Base-by-base conservation (phyloP, 176 grass and related monocot genomes). In the Cocos nucifera region DNA sequence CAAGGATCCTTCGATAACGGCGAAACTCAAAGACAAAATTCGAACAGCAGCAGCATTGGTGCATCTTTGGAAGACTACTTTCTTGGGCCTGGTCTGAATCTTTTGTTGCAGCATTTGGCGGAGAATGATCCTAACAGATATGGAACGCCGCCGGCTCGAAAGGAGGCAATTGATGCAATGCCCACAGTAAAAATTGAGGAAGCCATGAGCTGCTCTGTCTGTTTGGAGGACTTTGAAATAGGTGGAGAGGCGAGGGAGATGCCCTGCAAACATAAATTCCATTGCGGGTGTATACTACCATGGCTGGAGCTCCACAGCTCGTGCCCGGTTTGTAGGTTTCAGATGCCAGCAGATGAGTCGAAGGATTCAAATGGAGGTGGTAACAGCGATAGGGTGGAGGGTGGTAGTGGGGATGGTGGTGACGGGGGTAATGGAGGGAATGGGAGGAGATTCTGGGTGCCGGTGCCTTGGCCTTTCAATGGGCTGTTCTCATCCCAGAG, bases 251-350 rank as follows among this genome's bases (percentile, higher is more conserved):
- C 73, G 5, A 77, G 67, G 65, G 78, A 98, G 79, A 88, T 98
- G 87, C 87, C 87, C 3, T 98, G 93, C 71, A 81, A 70, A 63
- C 93, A 98, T 75, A 49, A 55, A n/a, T 98, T 92, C 74, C 93
- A 98, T 75, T 52, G 67, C 20, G 22, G 15, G 10, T 98, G 93
- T 75, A 85, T 98, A 57, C 2, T 92, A 49, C 83, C 81, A 19
- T 98, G 93, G 93, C 93, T 98, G 50, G 93, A 83, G 48, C 50
- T 80, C 73, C 84, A 98, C 51, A 89, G 87, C 59, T 91, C 87
- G 7, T 98, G 93, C 70, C 93, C 93, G 9, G 79, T 92, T 52
- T 98, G 93, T 63, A 76, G 93, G 58, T 75, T 78, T 25, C 80
- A 88, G 73, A 66, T 98, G 81, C 87, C 93, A 7, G 62, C 71